Percentiles rank a stretch among this genome's conserved stretches.
These are phyloP conservation scores for Kalmusia sp. DNA, from an alignment of 2,329 filamentous ascomycete genomes.

Conservation along the genomic window DNA sequence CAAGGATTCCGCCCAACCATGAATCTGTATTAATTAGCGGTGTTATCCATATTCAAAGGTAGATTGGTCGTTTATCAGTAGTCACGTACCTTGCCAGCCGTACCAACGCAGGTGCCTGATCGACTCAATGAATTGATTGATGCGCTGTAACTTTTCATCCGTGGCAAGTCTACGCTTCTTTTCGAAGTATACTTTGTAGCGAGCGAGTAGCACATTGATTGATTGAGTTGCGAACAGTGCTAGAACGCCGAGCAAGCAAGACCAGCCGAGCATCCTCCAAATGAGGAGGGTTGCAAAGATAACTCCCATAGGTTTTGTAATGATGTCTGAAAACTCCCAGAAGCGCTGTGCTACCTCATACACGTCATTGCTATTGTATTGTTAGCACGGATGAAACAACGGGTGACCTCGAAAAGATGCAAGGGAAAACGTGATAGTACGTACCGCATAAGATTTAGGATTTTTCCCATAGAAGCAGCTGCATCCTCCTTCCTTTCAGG, in stretches of 20 bases:
- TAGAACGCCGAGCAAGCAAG: constrained; percentile 75
- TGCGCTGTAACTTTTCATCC: constrained; percentile 79
- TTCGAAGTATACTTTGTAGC: constrained; percentile 72
- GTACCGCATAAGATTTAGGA: constrained; percentile 82
- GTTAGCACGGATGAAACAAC: too few relatives aligned
- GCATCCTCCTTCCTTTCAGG: constrained; percentile 42
- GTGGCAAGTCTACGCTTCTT: constrained; percentile 74
- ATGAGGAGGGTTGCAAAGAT: constrained; percentile 76
- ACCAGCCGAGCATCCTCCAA: constrained; percentile 80
- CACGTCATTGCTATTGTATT: constrained; percentile 65
- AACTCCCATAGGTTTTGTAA: constrained; percentile 80
- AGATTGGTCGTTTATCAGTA: too few relatives aligned
- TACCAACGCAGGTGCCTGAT: constrained; percentile 84
- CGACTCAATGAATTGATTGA: constrained; percentile 85
- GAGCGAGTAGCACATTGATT: constrained; percentile 72
- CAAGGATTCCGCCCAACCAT: constrained; percentile 75
- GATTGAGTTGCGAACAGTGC: constrained; percentile 73
- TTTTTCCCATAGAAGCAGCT: constrained; percentile 85
- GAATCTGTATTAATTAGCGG: constrained; percentile 51
- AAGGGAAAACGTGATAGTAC: too few relatives aligned
- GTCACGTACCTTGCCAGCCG: constrained; percentile 68
- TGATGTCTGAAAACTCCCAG: constrained; percentile 82
- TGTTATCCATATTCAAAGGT: not conserved
- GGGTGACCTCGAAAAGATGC: too few relatives aligned
- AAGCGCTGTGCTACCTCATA: constrained; percentile 85